Base-by-base conservation (phyloP, 139 green algal genomes). In the Micractinium conductrix region DNA sequence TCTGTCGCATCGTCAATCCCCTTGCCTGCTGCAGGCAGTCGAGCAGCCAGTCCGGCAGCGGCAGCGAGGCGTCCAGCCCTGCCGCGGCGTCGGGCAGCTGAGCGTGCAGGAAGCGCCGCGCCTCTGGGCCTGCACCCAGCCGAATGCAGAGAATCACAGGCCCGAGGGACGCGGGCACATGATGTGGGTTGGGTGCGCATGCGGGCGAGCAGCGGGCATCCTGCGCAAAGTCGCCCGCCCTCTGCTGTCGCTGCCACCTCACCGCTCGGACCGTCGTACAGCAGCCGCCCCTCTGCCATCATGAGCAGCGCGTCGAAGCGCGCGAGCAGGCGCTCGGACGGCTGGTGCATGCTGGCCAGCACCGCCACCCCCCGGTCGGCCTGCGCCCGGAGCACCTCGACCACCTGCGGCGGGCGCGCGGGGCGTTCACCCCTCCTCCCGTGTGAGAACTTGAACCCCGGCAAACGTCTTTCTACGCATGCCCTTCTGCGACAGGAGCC, bases 1-100 rank as follows among this genome's bases (percentile, higher is more conserved):
- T n/a, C n/a, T n/a, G n/a, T n/a, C n/a, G n/a, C n/a, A n/a, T n/a
- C n/a, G n/a, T n/a, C n/a, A n/a, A n/a, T n/a, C n/a, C n/a, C 24
- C 53, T 62, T 21, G 43, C 65, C 65, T 72, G 33, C 65, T 72
- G 33, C n/a, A 72, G 10, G 65, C 65, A 72, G 8, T 72, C 65
- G 14, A 72, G 65, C 65, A 72, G 65, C 65, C 65, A 72, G 65
- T 72, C 65, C 2, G 65, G 65, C 9, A 72, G 65, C n/a, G 65
- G 65, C 33, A 72, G 65, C n/a, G 35, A 22, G 65, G 33, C 10
- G 65, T 72, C 65, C 35, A 72, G 33, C 7, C 22, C n/a, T 37
- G n/a, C 37, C 8, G 65, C 33, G 35, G 65, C 35, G 0, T 40
- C 37, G n/a, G 65, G 65, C 65, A 72, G 65, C 33, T 22, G 65